Evolutionary conservation across 148 eudicot species (phyloP).

Genomic region (Chenopodium formosanum): DNA sequence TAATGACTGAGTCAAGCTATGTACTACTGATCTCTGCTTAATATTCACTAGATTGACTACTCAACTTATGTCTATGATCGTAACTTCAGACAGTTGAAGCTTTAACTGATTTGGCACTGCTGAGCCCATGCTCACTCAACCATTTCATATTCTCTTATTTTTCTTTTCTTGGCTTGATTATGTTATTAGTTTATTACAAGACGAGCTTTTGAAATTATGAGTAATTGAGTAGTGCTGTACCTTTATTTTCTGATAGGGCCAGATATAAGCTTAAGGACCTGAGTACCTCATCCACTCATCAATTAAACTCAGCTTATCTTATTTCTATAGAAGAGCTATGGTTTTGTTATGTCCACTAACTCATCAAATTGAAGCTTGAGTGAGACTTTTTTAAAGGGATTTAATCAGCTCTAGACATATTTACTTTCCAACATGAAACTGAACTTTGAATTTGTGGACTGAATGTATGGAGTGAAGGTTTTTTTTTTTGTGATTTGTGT

Average conservation of each 20-base stretch:
- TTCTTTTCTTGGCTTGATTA: not conserved
- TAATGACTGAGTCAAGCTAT: not conserved
- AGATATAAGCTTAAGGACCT: not conserved
- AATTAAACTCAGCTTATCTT: not conserved
- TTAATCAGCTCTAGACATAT: not conserved
- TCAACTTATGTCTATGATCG: not conserved
- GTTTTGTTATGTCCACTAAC: not conserved
- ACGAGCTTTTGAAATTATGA: not conserved
- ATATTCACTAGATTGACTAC: not conserved
- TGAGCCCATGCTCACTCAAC: not conserved
- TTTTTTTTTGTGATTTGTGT: constrained; percentile 5
- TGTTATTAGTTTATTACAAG: not conserved
- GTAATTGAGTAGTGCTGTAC: not conserved
- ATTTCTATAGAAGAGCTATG: not conserved
- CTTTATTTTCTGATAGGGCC: not conserved
- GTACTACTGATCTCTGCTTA: not conserved
- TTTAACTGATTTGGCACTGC: not conserved
- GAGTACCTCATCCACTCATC: not conserved
- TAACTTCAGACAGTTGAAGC: not conserved
- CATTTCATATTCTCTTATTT: not conserved
- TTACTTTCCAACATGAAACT: not conserved
- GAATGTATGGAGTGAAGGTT: not conserved
- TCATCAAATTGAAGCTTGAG: not conserved
- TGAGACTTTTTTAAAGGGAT: not conserved
- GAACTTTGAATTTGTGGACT: not conserved